Percentiles rank a stretch among this genome's conserved stretches.
These are phyloP conservation scores for Gaertneriomyces semiglobifer DNA, from an alignment of 192 early-diverging fungal species.

Conservation along the genomic window DNA sequence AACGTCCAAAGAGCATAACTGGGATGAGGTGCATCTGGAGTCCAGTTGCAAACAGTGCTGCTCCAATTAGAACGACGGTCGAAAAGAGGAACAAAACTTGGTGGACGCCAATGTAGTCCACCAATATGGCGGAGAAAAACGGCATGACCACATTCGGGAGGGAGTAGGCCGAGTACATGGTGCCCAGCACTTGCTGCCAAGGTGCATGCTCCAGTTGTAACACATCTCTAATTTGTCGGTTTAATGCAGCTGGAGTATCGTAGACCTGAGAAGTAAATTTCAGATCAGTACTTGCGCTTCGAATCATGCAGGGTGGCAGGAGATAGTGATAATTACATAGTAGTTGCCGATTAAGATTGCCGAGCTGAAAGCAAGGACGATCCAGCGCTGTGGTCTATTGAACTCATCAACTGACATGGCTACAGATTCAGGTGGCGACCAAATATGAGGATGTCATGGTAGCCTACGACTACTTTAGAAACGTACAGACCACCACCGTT, in stretches of 20 bases:
- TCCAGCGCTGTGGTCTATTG: neutral
- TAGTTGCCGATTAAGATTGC: conserved; percentile 6
- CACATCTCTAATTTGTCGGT: neutral
- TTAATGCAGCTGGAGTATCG: conserved; percentile 4
- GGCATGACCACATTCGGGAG: conserved; percentile 62
- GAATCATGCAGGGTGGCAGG: neutral
- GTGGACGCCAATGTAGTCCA: conserved; percentile 44
- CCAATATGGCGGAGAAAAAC: conserved; percentile 50
- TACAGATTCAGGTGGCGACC: too few species aligned
- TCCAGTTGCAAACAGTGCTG: conserved; percentile 48
- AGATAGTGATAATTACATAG: neutral
- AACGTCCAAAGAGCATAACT: conserved; percentile 45
- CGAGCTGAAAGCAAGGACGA: conserved; percentile 5
- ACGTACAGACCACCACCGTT: too few species aligned
- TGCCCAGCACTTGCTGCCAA: conserved; percentile 37
- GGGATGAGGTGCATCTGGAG: conserved; percentile 21
- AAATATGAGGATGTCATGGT: too few species aligned
- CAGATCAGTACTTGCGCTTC: neutral
- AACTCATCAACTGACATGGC: too few species aligned
- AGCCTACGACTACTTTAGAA: too few species aligned
- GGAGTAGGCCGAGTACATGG: conserved; percentile 54
- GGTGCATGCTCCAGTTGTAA: neutral
- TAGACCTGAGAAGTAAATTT: neutral
- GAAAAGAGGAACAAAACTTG: conserved; percentile 39
- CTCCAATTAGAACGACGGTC: conserved; percentile 40